Conservation (phyloP, 192 early-diverging fungal genomes). For the Glomus cerebriforme region DNA sequence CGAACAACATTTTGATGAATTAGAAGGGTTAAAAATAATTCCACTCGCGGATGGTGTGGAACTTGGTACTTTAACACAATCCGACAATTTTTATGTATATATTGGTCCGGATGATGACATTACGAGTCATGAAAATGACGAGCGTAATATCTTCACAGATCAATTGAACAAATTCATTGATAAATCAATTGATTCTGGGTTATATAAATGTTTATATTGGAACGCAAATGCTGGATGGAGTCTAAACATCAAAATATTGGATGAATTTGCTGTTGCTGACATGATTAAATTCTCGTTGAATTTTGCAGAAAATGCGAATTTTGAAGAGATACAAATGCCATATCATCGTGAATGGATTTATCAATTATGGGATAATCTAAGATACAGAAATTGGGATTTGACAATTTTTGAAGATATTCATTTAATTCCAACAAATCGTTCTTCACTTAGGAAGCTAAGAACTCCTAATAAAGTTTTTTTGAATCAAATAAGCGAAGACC, state of each 20-base stretch:
- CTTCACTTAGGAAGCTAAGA: neutral
- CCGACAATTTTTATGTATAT: neutral
- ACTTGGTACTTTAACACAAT: neutral
- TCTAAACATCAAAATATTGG: neutral
- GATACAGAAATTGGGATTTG: neutral
- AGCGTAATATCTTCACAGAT: neutral
- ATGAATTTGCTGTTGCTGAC: neutral
- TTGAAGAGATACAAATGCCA: neutral
- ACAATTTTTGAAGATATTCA: neutral
- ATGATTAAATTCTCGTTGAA: neutral
- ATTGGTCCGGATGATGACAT: neutral
- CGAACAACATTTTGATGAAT: conserved; percentile 10
- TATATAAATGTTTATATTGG: neutral
- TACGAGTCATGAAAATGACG: neutral
- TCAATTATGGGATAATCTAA: neutral
- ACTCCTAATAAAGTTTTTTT: conserved; percentile 5
- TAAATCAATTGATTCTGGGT: neutral
- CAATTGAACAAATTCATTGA: neutral
- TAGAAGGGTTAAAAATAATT: neutral
- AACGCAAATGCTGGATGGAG: neutral
- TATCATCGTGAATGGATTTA: conserved; percentile 14
- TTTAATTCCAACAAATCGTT: conserved; percentile 5
- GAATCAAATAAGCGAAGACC: neutral
- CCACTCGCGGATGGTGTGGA: neutral
- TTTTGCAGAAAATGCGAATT: neutral